Conservation (phyloP, 768 basidiomycete species). For the Hericium alpestre region DNA sequence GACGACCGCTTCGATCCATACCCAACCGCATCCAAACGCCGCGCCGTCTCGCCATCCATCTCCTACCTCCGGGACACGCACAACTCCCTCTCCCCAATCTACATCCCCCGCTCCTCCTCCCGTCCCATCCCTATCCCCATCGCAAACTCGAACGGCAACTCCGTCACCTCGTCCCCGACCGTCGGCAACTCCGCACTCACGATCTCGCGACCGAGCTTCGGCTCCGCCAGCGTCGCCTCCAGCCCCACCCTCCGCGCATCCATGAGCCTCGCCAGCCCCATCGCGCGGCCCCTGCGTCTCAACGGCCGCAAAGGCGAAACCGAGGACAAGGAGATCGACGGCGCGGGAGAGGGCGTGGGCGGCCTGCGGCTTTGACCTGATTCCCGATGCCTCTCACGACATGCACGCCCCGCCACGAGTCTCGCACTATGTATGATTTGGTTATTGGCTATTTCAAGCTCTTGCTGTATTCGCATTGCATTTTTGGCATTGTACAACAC, state of each 20-base stretch:
- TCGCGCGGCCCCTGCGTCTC: constrained; percentile 58
- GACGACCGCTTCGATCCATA: constrained; percentile 84
- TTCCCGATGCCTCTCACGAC: no score
- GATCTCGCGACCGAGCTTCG: constrained; percentile 28
- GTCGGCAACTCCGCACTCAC: constrained; percentile 36
- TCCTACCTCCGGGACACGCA: constrained; percentile 56
- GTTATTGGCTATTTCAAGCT: no score
- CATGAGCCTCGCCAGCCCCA: constrained; percentile 66
- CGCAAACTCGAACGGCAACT: constrained; percentile 46
- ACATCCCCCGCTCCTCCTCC: constrained; percentile 39
- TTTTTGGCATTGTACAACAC: no score
- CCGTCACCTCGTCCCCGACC: constrained; percentile 66
- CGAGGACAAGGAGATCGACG: constrained; percentile 65
- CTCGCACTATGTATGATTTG: no score
- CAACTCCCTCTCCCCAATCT: constrained; percentile 35
- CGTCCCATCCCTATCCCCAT: constrained; percentile 60
- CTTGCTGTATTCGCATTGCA: no score
- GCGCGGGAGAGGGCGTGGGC: constrained; percentile 69
- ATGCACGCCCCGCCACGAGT: no score
- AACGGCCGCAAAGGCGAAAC: constrained; percentile 34
- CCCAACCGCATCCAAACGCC: constrained; percentile 63
- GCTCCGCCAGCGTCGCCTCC: constrained; percentile 45
- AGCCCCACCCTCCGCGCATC: constrained; percentile 68
- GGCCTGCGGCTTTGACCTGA: constrained; percentile 29
- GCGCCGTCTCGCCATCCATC: constrained; percentile 75